Base-by-base conservation (phyloP, 768 basidiomycete species). In the Leccinum imitatum region DNA sequence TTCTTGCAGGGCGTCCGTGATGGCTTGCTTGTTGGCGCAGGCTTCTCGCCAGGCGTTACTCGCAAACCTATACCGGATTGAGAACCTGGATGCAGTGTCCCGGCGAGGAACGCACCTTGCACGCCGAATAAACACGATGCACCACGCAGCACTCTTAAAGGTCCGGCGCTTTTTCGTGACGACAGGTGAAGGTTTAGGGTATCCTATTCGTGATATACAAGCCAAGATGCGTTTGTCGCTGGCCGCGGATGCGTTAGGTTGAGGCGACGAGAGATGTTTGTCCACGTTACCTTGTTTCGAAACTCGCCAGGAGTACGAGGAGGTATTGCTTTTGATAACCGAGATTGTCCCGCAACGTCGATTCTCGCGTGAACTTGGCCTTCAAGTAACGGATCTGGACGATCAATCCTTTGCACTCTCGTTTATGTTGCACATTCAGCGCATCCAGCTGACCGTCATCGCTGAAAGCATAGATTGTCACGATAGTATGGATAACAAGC, bases 321-420 rank as follows among this genome's bases (percentile, higher is more conserved):
- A 98, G 79, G 71, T 98, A 98, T 51, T 82, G 78, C 71, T 99
- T 99, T 77, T 98, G 97, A 67, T 93, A 87, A 15, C 81, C 79
- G 50, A 98, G 79, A 65, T 87, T 87, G 59, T 79, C 79, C 35
- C 96, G 84, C 79, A 97, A 84, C 1, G 81, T 80, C 10, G 87
- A 84, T 76, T 99, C 97, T 25, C 96, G 83, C 3, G 85, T 89
- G 73, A 88, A 95, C 70, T 93, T 93, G 57, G 90, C 89, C 72
- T 98, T 96, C 65, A 98, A 80, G 74, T 97, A 98, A 46, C 82
- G 83, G 59, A 97, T 93, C 72, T 97, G 93, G 8, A 92, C 84
- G 53, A 98, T 86, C 19, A 98, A 78, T 9, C 93, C 93, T 69
- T 94, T 95, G 78, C 90, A 90, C 70, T 98, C 94, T 62, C 85